Base-by-base conservation (phyloP, 2,329 filamentous ascomycete genomes). In the Aureobasidium sp. region DNA sequence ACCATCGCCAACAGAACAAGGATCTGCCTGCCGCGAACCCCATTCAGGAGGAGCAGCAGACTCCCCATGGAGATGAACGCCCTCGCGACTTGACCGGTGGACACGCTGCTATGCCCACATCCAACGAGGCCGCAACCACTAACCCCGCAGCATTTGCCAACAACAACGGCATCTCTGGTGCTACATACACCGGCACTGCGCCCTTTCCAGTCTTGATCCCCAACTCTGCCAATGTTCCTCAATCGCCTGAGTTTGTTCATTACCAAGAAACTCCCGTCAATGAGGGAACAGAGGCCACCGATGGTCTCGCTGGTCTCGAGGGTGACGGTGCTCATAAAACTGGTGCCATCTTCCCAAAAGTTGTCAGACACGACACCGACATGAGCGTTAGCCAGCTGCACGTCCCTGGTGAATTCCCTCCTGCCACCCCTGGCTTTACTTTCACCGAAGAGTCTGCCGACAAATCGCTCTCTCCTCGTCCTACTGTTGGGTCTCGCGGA, bases 301-400 rank as follows among this genome's bases (percentile, higher is more conserved):
- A 39, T 27, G 49, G 25, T 27, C 58, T 67, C 3, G 64, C 63
- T 42, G 64, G 65, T 16, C 55, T 62, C 55, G 68, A 70, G 56
- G 61, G 63, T 10, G 57, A 64, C 22, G 64, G 61, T n/a, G 64
- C 64, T 32, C 63, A 62, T 53, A 61, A 61, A 58, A 68, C 64
- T 41, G 62, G 69, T 12, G 69, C 74, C 41, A 75, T 77, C 58
- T 71, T 75, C 6, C 73, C 76, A 11, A 79, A 77, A 5, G 64
- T 74, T 30, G 60, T 68, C 24, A 64, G 74, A 51, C 70, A 73
- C 37, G 66, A 74, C 48, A 77, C 74, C 5, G 71, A 74, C 57
- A 63, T 74, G 22, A 73, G 68, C 24, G 79, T 86, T 39, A 82
- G 81, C 52, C 78, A 84, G 62, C 68, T 88, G 47, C 83, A 86